A percentile compares a stretch with the other conserved stretches of the same genome.
phyloP scores from a whole-genome alignment of 2,329 filamentous ascomycete genomes.

The Bipolaris sorokiniana region DNA sequence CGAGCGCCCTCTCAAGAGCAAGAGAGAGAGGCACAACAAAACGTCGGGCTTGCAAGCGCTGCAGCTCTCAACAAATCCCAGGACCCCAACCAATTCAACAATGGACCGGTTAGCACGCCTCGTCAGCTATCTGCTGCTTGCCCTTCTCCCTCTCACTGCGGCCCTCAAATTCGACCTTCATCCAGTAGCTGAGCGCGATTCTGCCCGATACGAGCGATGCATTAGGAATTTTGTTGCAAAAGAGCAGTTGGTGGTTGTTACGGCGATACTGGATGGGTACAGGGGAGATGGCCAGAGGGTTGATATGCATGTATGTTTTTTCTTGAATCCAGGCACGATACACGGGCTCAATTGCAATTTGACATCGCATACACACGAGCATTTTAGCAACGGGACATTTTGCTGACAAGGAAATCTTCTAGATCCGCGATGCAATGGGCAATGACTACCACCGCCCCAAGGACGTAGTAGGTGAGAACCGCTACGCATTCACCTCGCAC shows the following conservation, averaged over 20 bases:
- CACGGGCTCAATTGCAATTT: too few relatives aligned
- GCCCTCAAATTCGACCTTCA: constrained; percentile 94
- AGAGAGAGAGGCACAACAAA: constrained; percentile 11
- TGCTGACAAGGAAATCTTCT: constrained; percentile 19
- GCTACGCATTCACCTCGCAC: constrained; percentile 92
- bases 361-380: too few relatives aligned
- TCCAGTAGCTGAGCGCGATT: constrained; percentile 69
- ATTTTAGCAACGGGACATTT: too few relatives aligned
- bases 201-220: constrained; percentile 76
- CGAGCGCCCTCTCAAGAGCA: constrained; percentile 23
- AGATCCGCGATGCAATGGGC: constrained; percentile 94
- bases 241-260: constrained; percentile 95
- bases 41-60: constrained; percentile 11
- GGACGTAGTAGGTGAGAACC: constrained; percentile 88
- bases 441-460: constrained; percentile 94
- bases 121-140: constrained; percentile 42
- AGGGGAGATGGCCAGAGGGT: constrained; percentile 91
- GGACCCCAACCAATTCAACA: constrained; percentile 12
- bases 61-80: constrained; percentile 21
- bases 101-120: constrained; percentile 48
- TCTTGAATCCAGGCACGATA: not conserved
- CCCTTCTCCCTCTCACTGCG: constrained; percentile 54
- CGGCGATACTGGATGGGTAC: constrained; percentile 81
- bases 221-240: constrained; percentile 93
- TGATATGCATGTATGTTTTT: constrained; percentile 84